These are phyloP conservation scores for Xylaria sp. DNA, from an alignment of 2,329 filamentous ascomycete genomes.

Conservation along the genomic window DNA sequence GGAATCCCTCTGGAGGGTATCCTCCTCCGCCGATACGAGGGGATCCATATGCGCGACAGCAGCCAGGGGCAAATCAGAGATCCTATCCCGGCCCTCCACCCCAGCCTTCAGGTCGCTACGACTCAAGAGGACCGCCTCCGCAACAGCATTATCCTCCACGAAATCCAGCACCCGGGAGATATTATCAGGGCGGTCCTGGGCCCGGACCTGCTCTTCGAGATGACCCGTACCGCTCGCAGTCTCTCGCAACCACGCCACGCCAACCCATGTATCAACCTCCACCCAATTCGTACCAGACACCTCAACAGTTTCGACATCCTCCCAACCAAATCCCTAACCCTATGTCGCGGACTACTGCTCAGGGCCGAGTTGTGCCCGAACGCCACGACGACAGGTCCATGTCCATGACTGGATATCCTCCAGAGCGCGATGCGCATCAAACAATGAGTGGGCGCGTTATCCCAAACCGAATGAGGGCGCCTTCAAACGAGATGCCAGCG, in stretches of 20 bases:
- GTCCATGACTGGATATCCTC: conserved; percentile 88
- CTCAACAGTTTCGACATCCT: conserved; percentile 82
- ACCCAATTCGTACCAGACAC: conserved; percentile 69
- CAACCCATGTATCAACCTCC: conserved; percentile 77
- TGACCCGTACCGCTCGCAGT: conserved; percentile 92
- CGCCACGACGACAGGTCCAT: conserved; percentile 92
- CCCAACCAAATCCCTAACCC: conserved; percentile 74
- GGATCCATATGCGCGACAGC: conserved; percentile 56
- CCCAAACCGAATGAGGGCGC: conserved; percentile 71
- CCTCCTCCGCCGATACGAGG: conserved; percentile 50
- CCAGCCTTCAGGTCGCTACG: conserved; percentile 65
- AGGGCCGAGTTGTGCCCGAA: conserved; percentile 91
- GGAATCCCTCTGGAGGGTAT: conserved; percentile 63
- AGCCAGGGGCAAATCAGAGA: conserved; percentile 64
- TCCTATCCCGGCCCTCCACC: conserved; percentile 76
- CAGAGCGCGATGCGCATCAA: conserved; percentile 83
- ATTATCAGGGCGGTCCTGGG: conserved; percentile 68
- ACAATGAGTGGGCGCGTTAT: conserved; percentile 95
- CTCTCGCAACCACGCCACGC: conserved; percentile 80
- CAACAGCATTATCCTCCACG: conserved; percentile 58
- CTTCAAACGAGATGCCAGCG: conserved; percentile 55
- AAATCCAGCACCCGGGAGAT: conserved; percentile 64
- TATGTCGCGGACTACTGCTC: conserved; percentile 84
- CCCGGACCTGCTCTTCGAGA: conserved; percentile 79
- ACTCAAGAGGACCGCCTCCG: conserved; percentile 66